phyloP scores from a whole-genome alignment of 1,284 basidiomycete genomes.

The Tilletia caries region DNA sequence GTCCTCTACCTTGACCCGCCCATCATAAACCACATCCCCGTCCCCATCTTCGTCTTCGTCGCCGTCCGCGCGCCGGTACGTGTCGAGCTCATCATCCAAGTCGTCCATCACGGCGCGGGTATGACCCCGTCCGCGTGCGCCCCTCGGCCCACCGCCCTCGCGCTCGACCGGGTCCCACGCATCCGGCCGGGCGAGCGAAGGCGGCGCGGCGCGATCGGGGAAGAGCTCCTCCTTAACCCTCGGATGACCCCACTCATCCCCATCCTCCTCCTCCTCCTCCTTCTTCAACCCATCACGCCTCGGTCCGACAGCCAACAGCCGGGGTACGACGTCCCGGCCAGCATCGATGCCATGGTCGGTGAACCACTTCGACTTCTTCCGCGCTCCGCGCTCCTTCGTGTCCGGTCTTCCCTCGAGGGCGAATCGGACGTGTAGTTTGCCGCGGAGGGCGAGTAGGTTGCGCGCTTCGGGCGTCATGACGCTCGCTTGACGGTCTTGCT shows the following conservation, averaged over 20 bases:
- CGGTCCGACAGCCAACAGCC: slow-evolving; percentile 39
- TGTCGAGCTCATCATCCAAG: slow-evolving; percentile 31
- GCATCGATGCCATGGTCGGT: slow-evolving; percentile 45
- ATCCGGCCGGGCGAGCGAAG: neutral
- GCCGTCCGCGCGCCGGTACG: neutral
- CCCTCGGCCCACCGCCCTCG: slow-evolving; percentile 15
- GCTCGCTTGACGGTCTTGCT: slow-evolving; percentile 28
- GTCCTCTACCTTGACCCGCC: neutral
- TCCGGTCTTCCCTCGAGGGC: slow-evolving; percentile 34
- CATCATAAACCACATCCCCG: neutral
- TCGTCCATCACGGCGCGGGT: slow-evolving; percentile 23
- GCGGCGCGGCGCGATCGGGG: slow-evolving; percentile 17
- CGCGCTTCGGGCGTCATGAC: slow-evolving; percentile 23
- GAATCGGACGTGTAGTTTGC: slow-evolving; percentile 38
- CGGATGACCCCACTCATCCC: slow-evolving; percentile 9
- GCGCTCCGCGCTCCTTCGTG: slow-evolving; percentile 37
- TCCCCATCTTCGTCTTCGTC: neutral
- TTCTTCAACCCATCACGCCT: neutral
- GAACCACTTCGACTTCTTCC: slow-evolving; percentile 45
- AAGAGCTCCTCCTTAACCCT: slow-evolving; percentile 29
- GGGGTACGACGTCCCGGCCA: slow-evolving; percentile 48
- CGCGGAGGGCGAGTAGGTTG: slow-evolving; percentile 26
- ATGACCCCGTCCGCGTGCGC: neutral
- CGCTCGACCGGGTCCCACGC: neutral
- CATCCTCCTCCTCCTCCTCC: neutral